A percentile compares a stretch with the other conserved stretches of the same genome.
These are phyloP conservation scores for Pythium oligandrum DNA, from an alignment of 352 stramenopile genomes.

Conservation along the genomic window DNA sequence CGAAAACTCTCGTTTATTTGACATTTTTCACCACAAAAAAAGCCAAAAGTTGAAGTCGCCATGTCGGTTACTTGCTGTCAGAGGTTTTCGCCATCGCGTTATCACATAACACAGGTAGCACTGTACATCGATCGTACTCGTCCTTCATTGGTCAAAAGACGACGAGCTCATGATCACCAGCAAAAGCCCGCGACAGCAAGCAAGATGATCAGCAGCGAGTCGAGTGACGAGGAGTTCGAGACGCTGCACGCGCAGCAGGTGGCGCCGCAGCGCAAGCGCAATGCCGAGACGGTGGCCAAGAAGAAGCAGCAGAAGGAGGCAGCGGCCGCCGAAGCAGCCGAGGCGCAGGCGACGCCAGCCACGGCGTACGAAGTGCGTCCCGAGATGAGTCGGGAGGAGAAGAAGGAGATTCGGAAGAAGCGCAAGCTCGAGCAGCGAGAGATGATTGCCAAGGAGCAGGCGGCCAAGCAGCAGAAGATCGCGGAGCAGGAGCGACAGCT, in stretches of 20 bases:
- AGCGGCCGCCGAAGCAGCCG: conserved; percentile 12
- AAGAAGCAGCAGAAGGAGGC: conserved; percentile 9
- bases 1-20: too few relatives aligned
- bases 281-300: conserved; percentile 1
- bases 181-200: neutral
- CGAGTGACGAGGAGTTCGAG: conserved; percentile 83
- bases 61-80: too few relatives aligned
- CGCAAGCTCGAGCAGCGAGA: conserved; percentile 58
- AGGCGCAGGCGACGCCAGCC: conserved; percentile 3
- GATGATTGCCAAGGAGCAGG: conserved; percentile 24
- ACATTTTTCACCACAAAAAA: too few relatives aligned
- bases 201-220: conserved; percentile 88
- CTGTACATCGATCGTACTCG: too few relatives aligned
- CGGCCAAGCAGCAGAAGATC: conserved; percentile 31
- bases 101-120: too few relatives aligned
- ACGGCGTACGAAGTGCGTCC: conserved; percentile 17
- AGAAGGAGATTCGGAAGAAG: conserved; percentile 70
- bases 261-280: conserved; percentile 22
- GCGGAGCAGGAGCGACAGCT: conserved; percentile 30
- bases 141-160: neutral
- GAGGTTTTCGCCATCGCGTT: too few relatives aligned
- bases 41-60: too few relatives aligned
- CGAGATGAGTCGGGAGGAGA: conserved; percentile 47
- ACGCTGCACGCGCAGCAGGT: conserved; percentile 48
- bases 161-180: neutral